Base-by-base conservation (phyloP, 192 early-diverging fungal species). In the Spizellomyces sp. region DNA sequence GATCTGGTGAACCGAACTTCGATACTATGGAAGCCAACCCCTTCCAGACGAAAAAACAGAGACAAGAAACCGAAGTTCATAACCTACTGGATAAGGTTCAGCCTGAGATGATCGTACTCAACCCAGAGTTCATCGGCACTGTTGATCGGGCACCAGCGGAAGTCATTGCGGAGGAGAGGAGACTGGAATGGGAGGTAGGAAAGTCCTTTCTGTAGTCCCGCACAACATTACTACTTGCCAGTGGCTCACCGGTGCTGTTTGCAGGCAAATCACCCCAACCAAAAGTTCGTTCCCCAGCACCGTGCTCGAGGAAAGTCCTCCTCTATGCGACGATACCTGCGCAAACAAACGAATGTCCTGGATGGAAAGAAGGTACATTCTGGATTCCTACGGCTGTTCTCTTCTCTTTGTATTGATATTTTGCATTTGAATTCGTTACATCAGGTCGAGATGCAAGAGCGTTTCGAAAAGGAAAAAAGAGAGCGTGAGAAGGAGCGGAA, bases 1-100 rank as follows among this genome's bases (percentile, higher is more conserved):
- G 94, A 10, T 81, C 95, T n/a, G 96, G 96, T 62, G 96, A 98
- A 75, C 92, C 96, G 74, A 98, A 98, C 90, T 95, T 92, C 83
- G 96, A 98, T 80, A 90, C 91, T 4, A 73, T 94, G 44, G 93
- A 92, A 72, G 90, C 91, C 42, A 98, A 98, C 80, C 95, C 94
- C 15, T 97, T 84, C 88, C 89, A 96, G 79, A 97, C 93, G 8
- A 85, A 81, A 66, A 91, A 88, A 74, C 95, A 97, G 78, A 82
- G 95, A 62, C 91, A 91, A 71, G 93, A 96, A 70, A 68, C 84
- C 48, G 96, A 97, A 83, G 94, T 98, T 19, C 90, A 91, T 66
- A 70, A 74, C 76, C 80, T 98, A 42, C 69, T 98, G 76, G 94
- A 97, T 71, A 98, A 98, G 82, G 83, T 98, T 67, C 93, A 96